Evolutionary conservation across 2,329 filamentous ascomycete species (phyloP).

Genomic region (Epichloe bromicola): DNA sequence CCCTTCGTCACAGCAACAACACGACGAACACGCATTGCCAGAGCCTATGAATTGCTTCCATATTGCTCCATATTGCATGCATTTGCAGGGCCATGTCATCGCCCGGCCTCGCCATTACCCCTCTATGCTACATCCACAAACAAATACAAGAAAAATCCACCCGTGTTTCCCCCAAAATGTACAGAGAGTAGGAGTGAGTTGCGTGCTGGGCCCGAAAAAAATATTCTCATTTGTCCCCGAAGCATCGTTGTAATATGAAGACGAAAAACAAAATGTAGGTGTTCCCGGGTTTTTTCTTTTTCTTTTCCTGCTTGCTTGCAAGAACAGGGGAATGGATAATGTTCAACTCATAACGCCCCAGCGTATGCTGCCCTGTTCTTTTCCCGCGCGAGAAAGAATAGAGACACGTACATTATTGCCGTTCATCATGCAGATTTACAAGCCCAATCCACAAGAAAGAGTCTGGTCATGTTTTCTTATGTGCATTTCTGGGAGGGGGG

Average conservation of each 20-base stretch:
- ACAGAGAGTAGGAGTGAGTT: conserved; percentile 3
- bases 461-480: background rate
- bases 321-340: background rate
- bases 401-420: background rate
- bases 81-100: background rate
- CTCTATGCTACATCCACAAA: background rate
- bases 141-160: background rate
- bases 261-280: no score
- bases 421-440: conserved; percentile 2
- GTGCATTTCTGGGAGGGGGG: background rate
- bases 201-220: background rate
- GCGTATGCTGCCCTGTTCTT: background rate
- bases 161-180: background rate
- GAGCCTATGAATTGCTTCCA: background rate
- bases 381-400: background rate
- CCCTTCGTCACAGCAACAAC: no score
- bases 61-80: background rate
- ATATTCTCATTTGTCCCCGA: background rate
- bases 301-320: no score
- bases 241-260: no score
- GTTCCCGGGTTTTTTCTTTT: no score
- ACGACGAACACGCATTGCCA: no score
- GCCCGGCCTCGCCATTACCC: background rate
- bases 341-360: background rate
- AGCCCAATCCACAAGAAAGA: background rate